Conservation (phyloP, 139 green algal species). For the Chlamydomonas sphaeroides region DNA sequence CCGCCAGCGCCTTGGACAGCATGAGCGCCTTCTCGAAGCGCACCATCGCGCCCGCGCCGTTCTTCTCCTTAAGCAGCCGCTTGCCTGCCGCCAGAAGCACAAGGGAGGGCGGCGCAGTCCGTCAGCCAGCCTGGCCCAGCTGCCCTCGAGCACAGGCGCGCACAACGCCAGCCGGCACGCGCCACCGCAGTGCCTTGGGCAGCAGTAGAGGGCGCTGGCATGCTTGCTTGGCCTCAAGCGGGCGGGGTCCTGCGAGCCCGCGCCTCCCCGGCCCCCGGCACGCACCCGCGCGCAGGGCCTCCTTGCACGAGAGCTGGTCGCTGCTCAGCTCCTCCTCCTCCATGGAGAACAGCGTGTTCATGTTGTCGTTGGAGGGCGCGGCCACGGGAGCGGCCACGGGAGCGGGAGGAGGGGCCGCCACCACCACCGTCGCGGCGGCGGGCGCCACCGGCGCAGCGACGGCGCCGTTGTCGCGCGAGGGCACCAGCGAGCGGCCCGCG, state of each 20-base stretch:
- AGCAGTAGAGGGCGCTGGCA: no score
- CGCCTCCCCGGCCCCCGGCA: neutral
- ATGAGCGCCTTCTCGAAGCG: conserved; percentile 96
- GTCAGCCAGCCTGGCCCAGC: no score
- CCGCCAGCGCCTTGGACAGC: conserved; percentile 77
- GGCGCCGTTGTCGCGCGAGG: neutral
- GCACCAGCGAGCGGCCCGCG: neutral
- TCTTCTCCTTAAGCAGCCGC: conserved; percentile 87
- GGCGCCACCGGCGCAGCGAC: neutral
- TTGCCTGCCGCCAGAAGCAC: conserved; percentile 73
- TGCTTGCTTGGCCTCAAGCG: no score
- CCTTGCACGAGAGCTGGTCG: conserved; percentile 77
- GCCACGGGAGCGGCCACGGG: neutral
- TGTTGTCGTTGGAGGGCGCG: neutral
- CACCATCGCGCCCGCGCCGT: conserved; percentile 84
- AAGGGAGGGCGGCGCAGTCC: no score
- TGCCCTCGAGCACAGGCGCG: no score
- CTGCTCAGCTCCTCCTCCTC: conserved; percentile 82
- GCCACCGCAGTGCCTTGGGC: no score
- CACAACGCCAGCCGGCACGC: no score
- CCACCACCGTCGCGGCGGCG: neutral
- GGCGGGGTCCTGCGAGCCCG: no score
- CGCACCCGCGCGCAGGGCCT: conserved; percentile 39
- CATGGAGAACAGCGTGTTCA: conserved; percentile 66
- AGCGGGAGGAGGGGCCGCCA: neutral